These are phyloP conservation scores for Tremellales sp. DNA, from an alignment of 1,284 basidiomycete species.

Conservation along the genomic window DNA sequence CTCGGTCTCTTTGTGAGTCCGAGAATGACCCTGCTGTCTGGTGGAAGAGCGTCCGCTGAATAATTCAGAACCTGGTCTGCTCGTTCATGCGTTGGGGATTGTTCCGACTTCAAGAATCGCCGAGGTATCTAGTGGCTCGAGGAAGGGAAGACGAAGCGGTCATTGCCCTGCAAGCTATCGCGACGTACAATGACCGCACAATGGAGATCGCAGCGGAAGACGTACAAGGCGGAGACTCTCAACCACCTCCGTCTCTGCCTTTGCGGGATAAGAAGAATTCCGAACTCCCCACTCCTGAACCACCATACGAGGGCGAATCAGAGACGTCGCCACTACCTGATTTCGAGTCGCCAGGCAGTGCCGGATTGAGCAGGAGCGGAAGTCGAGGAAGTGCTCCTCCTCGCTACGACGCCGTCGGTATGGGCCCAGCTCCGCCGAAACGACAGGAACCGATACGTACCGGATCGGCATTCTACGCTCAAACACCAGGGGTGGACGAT, in stretches of 20 bases:
- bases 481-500: constrained; percentile 2
- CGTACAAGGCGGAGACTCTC: constrained; percentile 48
- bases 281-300: constrained; percentile 12
- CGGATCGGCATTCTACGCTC: constrained; percentile 30
- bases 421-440: constrained; percentile 11
- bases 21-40: not conserved
- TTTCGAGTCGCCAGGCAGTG: not conserved
- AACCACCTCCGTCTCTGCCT: not conserved
- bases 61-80: constrained; percentile 81
- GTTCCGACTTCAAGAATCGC: constrained; percentile 89
- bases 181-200: constrained; percentile 72
- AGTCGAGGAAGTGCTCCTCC: constrained; percentile 2
- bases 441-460: constrained; percentile 17
- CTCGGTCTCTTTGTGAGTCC: constrained; percentile 66
- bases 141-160: constrained; percentile 77
- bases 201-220: constrained; percentile 65
- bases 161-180: constrained; percentile 73
- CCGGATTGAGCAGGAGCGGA: not conserved
- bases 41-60: too few relatives aligned
- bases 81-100: constrained; percentile 80
- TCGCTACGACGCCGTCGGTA: constrained; percentile 25
- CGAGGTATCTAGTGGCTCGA: constrained; percentile 80
- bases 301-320: constrained; percentile 1
- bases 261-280: constrained; percentile 11
- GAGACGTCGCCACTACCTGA: constrained; percentile 12